Evolutionary conservation across 768 basidiomycete genomes (phyloP).

Genomic region (Phanerodontia chrysosporium): DNA sequence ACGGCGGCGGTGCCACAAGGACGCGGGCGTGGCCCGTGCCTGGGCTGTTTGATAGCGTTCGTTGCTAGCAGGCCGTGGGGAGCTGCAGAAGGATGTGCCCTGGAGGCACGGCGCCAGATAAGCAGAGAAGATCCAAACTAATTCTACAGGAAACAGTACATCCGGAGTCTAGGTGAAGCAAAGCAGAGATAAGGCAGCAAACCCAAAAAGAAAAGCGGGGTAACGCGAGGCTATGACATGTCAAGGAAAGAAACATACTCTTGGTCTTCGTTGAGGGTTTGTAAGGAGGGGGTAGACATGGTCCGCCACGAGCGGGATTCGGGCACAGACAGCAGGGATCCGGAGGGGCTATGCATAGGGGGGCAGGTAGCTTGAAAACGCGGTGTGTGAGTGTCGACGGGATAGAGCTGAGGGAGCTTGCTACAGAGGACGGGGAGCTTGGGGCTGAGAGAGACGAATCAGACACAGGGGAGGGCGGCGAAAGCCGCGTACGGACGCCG

Average conservation of each 20-base stretch:
- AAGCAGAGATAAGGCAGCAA: background rate
- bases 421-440: background rate
- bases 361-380: background rate
- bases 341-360: background rate
- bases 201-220: background rate
- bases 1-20: background rate
- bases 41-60: background rate
- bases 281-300: slow-evolving; percentile 10
- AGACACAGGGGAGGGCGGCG: slow-evolving; percentile 1
- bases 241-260: slow-evolving; percentile 27
- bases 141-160: background rate
- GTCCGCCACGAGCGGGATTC: background rate
- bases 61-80: background rate
- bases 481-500: background rate
- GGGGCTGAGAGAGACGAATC: background rate
- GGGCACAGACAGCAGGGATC: background rate
- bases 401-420: background rate
- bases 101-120: background rate
- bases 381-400: background rate
- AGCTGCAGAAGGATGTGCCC: background rate
- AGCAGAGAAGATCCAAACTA: background rate
- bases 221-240: slow-evolving; percentile 7
- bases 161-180: background rate
- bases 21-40: background rate
- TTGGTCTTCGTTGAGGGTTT: slow-evolving; percentile 21